Evolutionary conservation across 2,329 filamentous ascomycete species (phyloP), one percentile per base, ranked within the genome.

Genomic region (Pseudogymnoascus sp.): DNA sequence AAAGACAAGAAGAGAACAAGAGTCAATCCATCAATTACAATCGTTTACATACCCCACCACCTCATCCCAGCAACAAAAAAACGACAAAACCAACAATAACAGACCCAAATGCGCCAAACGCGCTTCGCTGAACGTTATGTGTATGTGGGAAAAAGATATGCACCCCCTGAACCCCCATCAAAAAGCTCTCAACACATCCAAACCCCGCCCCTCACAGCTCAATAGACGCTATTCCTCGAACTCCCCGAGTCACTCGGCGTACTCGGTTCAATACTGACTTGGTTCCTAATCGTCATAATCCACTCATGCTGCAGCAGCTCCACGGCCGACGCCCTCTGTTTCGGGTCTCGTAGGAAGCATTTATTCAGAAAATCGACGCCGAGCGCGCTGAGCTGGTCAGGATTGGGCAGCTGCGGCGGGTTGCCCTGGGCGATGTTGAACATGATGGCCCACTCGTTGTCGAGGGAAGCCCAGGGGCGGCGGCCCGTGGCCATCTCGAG

Each of bases 381-480:
- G 60, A 83, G 75, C 0, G 86, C 82, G 69, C 89, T 94, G 64
- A 99, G 82, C 73, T 97, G 92, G 58, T 97, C 92, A 0, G 78
- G 72, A 0, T 83, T 80, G 1, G 94, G 94, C 60, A 96, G 79
- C 70, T 90, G 87, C 5, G 94, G 94, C 56, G 91, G 89, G 68
- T 96, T 95, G 45, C 94, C 94, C 71, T 96, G 92, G 1, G 94
- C 94, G 69, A 99, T 99, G 77, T 97, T 97, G 80, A 96, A 99
- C 94, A 99, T 99, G 76, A 99, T 97, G 39, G 94, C 94, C 91
- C 92, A 99, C 74, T 99, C 94, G 71, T 99, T 99, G 76, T 99
- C 94, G 52, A 97, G 84, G 65, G 87, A 90, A 23, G 91, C 90
- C 94, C 94, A 99, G 1, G 94, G 94, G 13, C 92, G 85, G 63